Percentiles rank a stretch among this genome's conserved stretches.
These are phyloP conservation scores for Lasiodiplodia sp. DNA, from an alignment of 2,329 filamentous ascomycete species.

Conservation along the genomic window DNA sequence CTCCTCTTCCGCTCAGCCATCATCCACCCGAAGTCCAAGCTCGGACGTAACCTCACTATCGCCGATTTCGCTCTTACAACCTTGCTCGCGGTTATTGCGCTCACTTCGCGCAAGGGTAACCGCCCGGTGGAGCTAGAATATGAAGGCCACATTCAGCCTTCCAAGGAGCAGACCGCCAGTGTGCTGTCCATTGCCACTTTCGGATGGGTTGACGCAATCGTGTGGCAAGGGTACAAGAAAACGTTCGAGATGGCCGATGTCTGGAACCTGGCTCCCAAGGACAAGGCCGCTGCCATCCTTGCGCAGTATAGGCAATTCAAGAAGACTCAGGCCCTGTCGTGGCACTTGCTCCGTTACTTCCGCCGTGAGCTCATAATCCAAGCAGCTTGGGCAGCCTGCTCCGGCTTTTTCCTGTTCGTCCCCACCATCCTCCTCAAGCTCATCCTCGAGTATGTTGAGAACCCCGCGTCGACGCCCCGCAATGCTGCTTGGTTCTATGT, in stretches of 20 bases:
- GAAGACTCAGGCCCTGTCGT: conserved; percentile 79
- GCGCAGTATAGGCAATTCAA: conserved; percentile 84
- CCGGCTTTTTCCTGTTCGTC: conserved; percentile 85
- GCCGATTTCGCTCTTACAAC: conserved; percentile 78
- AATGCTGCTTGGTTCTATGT: conserved; percentile 98
- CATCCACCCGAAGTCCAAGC: conserved; percentile 73
- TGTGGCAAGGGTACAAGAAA: conserved; percentile 87
- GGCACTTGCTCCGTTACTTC: conserved; percentile 87
- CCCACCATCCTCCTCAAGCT: conserved; percentile 90
- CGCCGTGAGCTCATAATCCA: conserved; percentile 77
- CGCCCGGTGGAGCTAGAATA: conserved; percentile 87
- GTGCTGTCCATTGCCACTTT: conserved; percentile 88
- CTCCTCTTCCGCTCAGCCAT: conserved; percentile 85
- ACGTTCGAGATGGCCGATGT: conserved; percentile 84
- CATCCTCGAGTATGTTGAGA: conserved; percentile 93
- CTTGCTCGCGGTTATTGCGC: conserved; percentile 75
- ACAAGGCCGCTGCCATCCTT: conserved; percentile 84
- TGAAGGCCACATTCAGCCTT: conserved; percentile 87
- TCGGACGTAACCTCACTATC: conserved; percentile 71
- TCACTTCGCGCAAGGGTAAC: conserved; percentile 90
- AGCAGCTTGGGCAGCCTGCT: conserved; percentile 78
- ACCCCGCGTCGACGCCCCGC: conserved; percentile 74
- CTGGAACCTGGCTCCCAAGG: conserved; percentile 88
- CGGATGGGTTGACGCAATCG: conserved; percentile 86
- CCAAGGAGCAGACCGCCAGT: conserved; percentile 85